Conservation (phyloP, 306 rosid species). For the Geum urbanum region DNA sequence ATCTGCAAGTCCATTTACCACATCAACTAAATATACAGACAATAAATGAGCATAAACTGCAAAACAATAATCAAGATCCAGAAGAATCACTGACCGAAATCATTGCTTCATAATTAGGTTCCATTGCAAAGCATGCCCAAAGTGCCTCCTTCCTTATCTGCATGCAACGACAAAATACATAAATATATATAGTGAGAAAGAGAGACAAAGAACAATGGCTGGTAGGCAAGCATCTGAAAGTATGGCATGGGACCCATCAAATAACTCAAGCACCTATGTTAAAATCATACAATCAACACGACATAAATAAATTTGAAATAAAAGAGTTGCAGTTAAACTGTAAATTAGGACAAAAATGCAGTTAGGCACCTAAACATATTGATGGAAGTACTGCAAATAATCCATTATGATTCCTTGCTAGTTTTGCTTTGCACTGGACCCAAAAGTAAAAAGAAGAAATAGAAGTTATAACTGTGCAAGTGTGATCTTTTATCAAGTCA, state of each 20-base stretch:
- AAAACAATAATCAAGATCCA: background rate
- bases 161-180: slow-evolving; percentile 26
- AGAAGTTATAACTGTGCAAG: background rate
- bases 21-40: too few relatives aligned
- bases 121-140: slow-evolving; percentile 90
- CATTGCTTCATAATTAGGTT: slow-evolving; percentile 81
- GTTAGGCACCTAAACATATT: background rate
- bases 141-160: slow-evolving; percentile 93
- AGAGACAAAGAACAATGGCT: too few relatives aligned
- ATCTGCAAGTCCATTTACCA: background rate
- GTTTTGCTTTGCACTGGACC: slow-evolving; percentile 4
- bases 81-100: slow-evolving; percentile 50
- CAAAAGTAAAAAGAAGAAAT: background rate
- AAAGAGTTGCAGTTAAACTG: background rate
- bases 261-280: background rate
- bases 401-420: background rate
- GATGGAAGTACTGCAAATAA: background rate
- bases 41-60: background rate
- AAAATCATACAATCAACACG: background rate
- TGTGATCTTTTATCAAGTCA: background rate
- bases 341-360: background rate
- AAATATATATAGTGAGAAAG: slow-evolving; percentile 8
- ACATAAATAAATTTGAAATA: background rate
- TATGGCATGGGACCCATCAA: slow-evolving; percentile 6
- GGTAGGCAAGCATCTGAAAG: slow-evolving; percentile 4